Conservation (phyloP, 208 protist species). For the Leishmania turanica region DNA sequence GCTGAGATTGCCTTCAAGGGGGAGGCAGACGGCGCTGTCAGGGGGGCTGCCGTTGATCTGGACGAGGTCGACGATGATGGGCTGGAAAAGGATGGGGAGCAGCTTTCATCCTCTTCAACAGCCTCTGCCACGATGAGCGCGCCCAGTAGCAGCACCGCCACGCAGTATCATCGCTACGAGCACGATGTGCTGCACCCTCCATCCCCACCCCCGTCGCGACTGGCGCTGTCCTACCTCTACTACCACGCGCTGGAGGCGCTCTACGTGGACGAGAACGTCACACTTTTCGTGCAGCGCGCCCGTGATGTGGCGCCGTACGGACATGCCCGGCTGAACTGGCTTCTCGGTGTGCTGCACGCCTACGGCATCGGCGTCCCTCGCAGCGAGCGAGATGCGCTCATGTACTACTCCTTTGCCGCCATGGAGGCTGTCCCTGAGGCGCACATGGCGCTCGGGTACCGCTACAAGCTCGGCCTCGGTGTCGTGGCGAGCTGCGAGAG, state of each 20-base stretch:
- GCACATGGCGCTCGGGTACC: slow-evolving; percentile 81
- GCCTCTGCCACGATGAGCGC: not conserved
- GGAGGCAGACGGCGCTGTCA: not conserved
- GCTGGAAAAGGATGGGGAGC: not conserved
- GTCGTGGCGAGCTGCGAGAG: slow-evolving; percentile 55
- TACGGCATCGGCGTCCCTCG: slow-evolving; percentile 76
- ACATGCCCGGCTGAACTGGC: slow-evolving; percentile 74
- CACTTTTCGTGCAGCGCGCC: slow-evolving; percentile 44
- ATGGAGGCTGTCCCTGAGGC: slow-evolving; percentile 70
- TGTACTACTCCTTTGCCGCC: slow-evolving; percentile 86
- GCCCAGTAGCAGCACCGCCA: not conserved
- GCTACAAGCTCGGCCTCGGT: slow-evolving; percentile 63
- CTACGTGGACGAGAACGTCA: slow-evolving; percentile 64
- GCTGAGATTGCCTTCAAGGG: not conserved
- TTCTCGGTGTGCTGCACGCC: slow-evolving; percentile 79
- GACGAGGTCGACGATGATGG: not conserved
- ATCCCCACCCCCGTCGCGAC: slow-evolving; percentile 20
- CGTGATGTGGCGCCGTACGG: slow-evolving; percentile 54
- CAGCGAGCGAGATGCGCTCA: slow-evolving; percentile 57
- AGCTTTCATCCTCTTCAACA: not conserved
- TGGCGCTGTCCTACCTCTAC: slow-evolving; percentile 63
- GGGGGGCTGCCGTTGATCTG: not conserved
- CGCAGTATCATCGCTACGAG: not conserved
- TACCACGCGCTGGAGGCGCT: slow-evolving; percentile 62
- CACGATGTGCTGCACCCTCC: not conserved